Percentiles rank a stretch among this genome's conserved stretches.
phyloP scores from a whole-genome alignment of 495 filamentous ascomycete genomes.

The Penicillium paradoxum region DNA sequence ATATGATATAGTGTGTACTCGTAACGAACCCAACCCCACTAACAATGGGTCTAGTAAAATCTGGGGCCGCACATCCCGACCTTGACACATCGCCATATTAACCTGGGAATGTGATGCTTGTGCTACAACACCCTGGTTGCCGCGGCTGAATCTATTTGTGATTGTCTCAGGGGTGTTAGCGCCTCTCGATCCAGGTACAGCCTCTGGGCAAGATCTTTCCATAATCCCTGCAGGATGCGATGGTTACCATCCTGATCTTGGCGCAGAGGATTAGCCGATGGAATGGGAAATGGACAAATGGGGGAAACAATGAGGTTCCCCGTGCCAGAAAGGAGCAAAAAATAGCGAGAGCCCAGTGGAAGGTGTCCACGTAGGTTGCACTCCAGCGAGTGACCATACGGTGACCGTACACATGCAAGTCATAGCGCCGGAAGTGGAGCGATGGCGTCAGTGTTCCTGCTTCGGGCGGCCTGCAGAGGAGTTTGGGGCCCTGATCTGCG shows the following conservation, averaged over 20 bases:
- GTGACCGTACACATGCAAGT: constrained; percentile 16
- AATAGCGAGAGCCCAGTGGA: neutral
- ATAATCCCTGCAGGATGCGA: constrained; percentile 18
- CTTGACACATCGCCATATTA: constrained; percentile 9
- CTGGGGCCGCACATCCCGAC: constrained; percentile 29
- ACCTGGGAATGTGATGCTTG: neutral
- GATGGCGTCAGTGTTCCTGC: constrained; percentile 28
- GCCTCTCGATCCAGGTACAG: neutral
- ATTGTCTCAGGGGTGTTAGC: constrained; percentile 12
- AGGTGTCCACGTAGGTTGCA: neutral
- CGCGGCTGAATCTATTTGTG: constrained; percentile 1
- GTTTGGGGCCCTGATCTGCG: constrained; percentile 27
- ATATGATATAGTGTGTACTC: neutral
- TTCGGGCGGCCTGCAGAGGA: constrained; percentile 27
- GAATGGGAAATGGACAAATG: neutral
- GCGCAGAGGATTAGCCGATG: neutral
- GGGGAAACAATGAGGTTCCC: neutral
- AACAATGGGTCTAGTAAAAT: constrained; percentile 27
- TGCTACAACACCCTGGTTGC: neutral
- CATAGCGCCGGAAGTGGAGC: constrained; percentile 16
- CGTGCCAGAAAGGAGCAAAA: neutral
- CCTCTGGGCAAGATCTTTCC: constrained; percentile 16
- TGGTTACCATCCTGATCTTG: neutral
- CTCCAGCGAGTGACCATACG: neutral
- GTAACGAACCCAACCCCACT: constrained; percentile 23